Base-by-base conservation (phyloP, 768 basidiomycete genomes). In the Leccinum rimulosum region DNA sequence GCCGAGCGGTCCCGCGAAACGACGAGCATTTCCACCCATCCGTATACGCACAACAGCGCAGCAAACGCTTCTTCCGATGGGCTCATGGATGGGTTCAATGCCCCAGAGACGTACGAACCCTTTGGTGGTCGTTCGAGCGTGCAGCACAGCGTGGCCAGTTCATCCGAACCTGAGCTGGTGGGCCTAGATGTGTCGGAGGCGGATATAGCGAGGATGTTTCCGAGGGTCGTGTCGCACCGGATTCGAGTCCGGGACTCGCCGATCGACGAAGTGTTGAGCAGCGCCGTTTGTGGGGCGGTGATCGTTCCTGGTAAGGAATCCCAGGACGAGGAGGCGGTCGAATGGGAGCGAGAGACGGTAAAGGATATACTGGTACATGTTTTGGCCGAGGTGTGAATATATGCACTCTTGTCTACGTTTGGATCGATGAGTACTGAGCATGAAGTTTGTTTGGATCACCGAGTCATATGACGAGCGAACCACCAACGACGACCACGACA, bases 221-320 rank as follows among this genome's bases (percentile, higher is more conserved):
- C 88, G 36, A 75, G 88, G 22, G 84, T 87, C 0, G 80, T 93
- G 31, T 86, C 87, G 6, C 91, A 93, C 73, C 86, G 91, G 11
- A 67, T 93, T 60, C 78, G 87, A 52, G 81, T 90, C 56, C 79
- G 89, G 38, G 81, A 85, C 68, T 84, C 88, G 1, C 87, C 87
- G 2, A 77, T 83, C 59, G 87, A 90, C 58, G 88, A 92, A 68
- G 72, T 90, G 3, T 70, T 92, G 57, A 83, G 83, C 8, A 84
- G 89, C 60, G 79, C 82, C 3, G 69, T 86, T 59, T 85, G 79
- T 66, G 83, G 85, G 30, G 88, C 87, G 14, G 74, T 74, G 30
- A 52, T 53, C 43, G 45, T 49, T 63, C 62, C 52, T 54, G 61
- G 66, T 25, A 64, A 68, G 59, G 52, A 61, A 50, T 10, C 55